A percentile compares a stretch with the other conserved stretches of the same genome.
Conservation (phyloP, 495 filamentous ascomycete species). For the Letharia lupina region DNA sequence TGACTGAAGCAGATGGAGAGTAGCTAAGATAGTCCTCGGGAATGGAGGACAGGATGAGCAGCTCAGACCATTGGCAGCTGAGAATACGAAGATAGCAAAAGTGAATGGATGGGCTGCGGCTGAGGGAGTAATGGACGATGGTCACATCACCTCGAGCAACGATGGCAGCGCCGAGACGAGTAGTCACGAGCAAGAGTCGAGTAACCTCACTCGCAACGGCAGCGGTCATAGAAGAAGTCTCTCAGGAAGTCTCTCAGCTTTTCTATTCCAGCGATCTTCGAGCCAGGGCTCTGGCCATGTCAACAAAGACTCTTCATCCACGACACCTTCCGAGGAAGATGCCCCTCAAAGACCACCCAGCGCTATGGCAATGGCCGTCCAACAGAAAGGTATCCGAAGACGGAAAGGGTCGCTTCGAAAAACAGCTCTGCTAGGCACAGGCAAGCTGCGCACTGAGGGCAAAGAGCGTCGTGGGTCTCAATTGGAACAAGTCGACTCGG, state of each 20-base stretch:
- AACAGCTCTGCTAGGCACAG: conserved; percentile 65
- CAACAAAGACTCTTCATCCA: conserved; percentile 25
- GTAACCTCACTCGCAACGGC: conserved; percentile 21
- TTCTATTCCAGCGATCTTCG: conserved; percentile 37
- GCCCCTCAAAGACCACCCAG: conserved; percentile 34
- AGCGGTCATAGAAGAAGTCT: conserved; percentile 54
- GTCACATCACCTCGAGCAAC: conserved; percentile 8
- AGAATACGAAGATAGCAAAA: conserved; percentile 7
- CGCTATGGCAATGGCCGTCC: conserved; percentile 50
- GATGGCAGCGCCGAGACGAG: conserved; percentile 11
- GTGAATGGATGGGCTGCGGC: conserved; percentile 1
- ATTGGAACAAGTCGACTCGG: conserved; percentile 38
- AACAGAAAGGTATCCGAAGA: conserved; percentile 59
- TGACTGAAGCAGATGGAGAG: not conserved
- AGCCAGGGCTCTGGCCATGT: conserved; percentile 7
- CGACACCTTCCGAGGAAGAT: conserved; percentile 6
- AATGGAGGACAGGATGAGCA: conserved; percentile 8
- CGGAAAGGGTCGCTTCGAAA: conserved; percentile 74
- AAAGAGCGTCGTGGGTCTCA: conserved; percentile 23
- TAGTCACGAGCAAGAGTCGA: conserved; percentile 15
- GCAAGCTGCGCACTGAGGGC: conserved; percentile 48
- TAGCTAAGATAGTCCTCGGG: not conserved
- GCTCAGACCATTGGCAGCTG: not conserved
- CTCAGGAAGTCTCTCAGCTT: conserved; percentile 55
- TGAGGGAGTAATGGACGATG: conserved; percentile 15